Percentiles rank a stretch among this genome's conserved stretches.
Conservation (phyloP, 257 asterid genomes). For the Datura wrightii region DNA sequence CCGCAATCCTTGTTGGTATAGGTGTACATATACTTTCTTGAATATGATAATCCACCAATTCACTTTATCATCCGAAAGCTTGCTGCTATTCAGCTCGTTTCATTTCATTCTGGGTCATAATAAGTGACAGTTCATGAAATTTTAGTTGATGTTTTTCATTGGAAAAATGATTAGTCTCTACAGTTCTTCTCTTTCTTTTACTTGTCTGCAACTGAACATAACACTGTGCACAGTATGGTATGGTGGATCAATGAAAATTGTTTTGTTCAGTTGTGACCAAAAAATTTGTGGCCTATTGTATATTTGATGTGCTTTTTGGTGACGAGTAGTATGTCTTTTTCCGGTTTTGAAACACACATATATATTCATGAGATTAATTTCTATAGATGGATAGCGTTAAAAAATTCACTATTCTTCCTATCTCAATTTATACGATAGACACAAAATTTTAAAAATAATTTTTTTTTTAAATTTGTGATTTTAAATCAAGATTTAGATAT, state of each 20-base stretch:
- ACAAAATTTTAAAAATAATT: too few species aligned
- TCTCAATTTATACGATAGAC: too few species aligned
- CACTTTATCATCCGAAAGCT: slow-evolving; percentile 12
- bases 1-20: background rate
- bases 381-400: too few species aligned
- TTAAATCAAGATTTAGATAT: too few species aligned
- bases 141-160: background rate
- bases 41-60: background rate
- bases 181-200: background rate
- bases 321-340: too few species aligned
- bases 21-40: slow-evolving; percentile 7
- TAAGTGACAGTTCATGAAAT: background rate
- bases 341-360: too few species aligned
- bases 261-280: background rate
- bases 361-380: background rate
- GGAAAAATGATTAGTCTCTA: background rate
- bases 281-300: too few species aligned
- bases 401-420: too few species aligned
- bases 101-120: background rate
- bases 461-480: too few species aligned
- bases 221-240: background rate
- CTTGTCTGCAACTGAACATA: background rate
- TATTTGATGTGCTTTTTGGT: background rate
- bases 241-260: background rate
- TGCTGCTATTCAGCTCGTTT: background rate